Percentiles rank a stretch among this genome's conserved stretches.
Evolutionary conservation across 2,329 filamentous ascomycete genomes (phyloP).

Genomic region (Cordyceps farinosa): DNA sequence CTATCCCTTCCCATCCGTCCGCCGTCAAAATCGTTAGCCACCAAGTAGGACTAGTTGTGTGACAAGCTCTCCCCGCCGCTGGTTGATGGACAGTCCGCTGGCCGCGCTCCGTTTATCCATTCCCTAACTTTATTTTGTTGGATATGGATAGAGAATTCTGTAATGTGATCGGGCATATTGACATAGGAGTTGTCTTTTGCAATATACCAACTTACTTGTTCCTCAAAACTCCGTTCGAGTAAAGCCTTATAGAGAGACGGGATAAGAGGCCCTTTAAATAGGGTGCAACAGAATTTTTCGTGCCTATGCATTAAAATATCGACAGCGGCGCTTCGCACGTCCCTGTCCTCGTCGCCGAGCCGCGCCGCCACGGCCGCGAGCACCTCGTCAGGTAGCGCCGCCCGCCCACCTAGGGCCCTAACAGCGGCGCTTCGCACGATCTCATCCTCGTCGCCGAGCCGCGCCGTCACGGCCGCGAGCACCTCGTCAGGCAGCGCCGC

Average conservation of each 20-base stretch:
- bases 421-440: neutral
- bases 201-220: neutral
- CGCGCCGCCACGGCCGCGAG: too few relatives aligned
- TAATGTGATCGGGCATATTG: neutral
- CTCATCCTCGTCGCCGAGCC: neutral
- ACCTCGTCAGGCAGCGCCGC: neutral
- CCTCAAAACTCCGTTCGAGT: constrained; percentile 1
- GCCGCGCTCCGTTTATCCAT: neutral
- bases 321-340: too few relatives aligned
- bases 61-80: neutral
- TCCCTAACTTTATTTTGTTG: neutral
- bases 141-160: neutral
- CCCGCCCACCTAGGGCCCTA: neutral
- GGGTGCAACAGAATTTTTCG: too few relatives aligned
- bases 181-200: neutral
- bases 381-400: too few relatives aligned
- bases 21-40: too few relatives aligned
- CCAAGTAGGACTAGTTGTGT: neutral
- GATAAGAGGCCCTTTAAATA: too few relatives aligned
- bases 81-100: neutral
- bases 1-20: too few relatives aligned
- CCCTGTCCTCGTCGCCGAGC: too few relatives aligned
- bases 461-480: neutral
- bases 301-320: too few relatives aligned
- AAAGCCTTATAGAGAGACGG: neutral